These are phyloP conservation scores for Barnettozyma populi DNA, from an alignment of 805 yeast species.

Conservation along the genomic window DNA sequence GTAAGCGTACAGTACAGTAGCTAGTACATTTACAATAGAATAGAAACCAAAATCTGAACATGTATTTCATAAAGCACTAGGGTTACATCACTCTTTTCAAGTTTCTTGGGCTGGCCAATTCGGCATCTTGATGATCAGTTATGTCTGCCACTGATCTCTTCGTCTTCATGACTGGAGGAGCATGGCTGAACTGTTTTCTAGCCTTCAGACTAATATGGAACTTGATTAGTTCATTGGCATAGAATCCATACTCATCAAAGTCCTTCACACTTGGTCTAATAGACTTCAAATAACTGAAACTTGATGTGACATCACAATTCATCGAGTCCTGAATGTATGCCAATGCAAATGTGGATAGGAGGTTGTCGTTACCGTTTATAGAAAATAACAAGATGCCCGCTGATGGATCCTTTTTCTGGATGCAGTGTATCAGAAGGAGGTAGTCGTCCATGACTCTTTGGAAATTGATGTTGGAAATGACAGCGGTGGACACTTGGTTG, in stretches of 20 bases:
- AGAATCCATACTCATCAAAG: conserved; percentile 21
- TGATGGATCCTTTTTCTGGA: conserved; percentile 20
- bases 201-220: conserved; percentile 18
- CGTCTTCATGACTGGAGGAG: conserved; percentile 9
- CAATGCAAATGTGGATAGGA: conserved; percentile 20
- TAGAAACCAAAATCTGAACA: not conserved
- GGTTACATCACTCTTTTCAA: conserved; percentile 18
- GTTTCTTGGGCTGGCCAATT: conserved; percentile 21
- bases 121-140: conserved; percentile 22
- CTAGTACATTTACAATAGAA: not conserved
- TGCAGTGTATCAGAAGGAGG: conserved; percentile 15
- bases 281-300: conserved; percentile 21
- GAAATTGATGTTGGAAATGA: conserved; percentile 22
- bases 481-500: conserved; percentile 19
- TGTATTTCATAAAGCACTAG: not conserved
- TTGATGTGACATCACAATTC: conserved; percentile 21
- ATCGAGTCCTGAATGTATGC: conserved; percentile 21
- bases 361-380: conserved; percentile 26
- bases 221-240: conserved; percentile 20
- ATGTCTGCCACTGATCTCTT: conserved; percentile 23
- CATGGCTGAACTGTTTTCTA: conserved; percentile 15
- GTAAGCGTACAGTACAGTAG: conserved; percentile 53
- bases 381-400: conserved; percentile 25
- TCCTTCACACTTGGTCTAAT: conserved; percentile 24
- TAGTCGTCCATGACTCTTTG: conserved; percentile 22